Base-by-base conservation (phyloP, 2,329 filamentous ascomycete genomes). In the Ambrosiella beaveri region DNA sequence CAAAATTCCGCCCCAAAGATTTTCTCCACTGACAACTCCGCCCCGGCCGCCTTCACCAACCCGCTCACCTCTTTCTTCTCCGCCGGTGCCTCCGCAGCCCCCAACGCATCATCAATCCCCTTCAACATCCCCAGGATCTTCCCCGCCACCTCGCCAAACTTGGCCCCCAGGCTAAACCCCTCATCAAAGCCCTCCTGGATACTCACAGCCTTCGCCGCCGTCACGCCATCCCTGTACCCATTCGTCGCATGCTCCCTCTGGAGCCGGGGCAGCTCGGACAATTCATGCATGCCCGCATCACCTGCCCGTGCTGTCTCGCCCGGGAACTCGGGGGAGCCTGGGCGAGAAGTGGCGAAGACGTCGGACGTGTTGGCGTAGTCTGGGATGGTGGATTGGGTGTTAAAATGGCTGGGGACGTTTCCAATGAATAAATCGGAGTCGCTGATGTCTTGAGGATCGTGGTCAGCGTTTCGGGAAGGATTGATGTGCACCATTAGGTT, bases 171-270 rank as follows among this genome's bases (percentile, higher is more conserved):
- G 12, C 81, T 76, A 68, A 89, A 97, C 0, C 91, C 91, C 63
- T 91, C 87, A 67, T 98, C 93, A 66, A 98, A 97, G 0, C 91
- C 91, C 12, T 76, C 75, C 70, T 98, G 93, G 35, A 96, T 80
- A 65, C 82, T 85, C 53, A 76, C 71, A 35, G 79, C 79, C 68
- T 97, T 97, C 38, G 85, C 86, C 2, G 73, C 74, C 0, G 84
- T 78, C 57, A 97, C 79, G 50, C 91, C 93, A 65, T 96, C 90
- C 60, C 91, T 84, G 71, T 97, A 97, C 17, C 93, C 93, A 44
- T 86, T 83, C 7, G 86, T 96, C 56, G 81, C 78, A 68, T 95
- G 88, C 58, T 86, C 82, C 47, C 80, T 77, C 64, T 85, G 82
- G 13, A 95, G 77, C 27, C 85, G 82, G 17, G 78, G 81, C 55